These are phyloP conservation scores for Aspergillus spinulosporus DNA, from an alignment of 2,329 filamentous ascomycete genomes.

Conservation along the genomic window DNA sequence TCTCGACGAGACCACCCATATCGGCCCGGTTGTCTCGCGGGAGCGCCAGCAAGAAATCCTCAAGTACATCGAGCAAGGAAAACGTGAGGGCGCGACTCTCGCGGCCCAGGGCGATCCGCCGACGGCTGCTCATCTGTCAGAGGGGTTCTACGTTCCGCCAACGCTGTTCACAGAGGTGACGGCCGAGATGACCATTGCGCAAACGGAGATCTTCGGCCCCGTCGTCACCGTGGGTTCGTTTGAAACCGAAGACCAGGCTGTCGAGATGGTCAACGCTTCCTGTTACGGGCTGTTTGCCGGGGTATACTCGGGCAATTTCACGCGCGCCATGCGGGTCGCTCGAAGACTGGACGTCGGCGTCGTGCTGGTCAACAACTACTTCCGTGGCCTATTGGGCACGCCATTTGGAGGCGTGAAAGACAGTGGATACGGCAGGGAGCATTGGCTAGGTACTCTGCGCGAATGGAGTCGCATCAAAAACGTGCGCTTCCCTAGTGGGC, in stretches of 20 bases:
- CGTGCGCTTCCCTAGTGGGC: too few relatives aligned
- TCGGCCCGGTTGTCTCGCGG: neutral
- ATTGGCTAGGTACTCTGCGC: too few relatives aligned
- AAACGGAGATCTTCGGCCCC: neutral
- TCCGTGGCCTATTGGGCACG: too few relatives aligned
- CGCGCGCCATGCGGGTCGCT: too few relatives aligned
- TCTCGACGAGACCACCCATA: neutral
- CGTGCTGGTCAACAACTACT: too few relatives aligned
- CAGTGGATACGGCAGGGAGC: too few relatives aligned
- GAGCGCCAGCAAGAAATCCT: neutral
- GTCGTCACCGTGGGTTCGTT: neutral
- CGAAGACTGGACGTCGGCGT: too few relatives aligned
- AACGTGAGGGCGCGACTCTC: neutral
- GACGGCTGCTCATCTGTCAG: neutral
- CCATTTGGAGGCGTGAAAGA: too few relatives aligned
- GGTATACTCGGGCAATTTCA: too few relatives aligned
- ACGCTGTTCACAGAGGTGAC: neutral
- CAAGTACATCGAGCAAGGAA: neutral
- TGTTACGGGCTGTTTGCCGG: neutral
- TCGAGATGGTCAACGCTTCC: neutral
- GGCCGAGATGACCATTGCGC: neutral
- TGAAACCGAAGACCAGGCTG: neutral
- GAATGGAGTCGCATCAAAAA: too few relatives aligned
- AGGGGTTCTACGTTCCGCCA: neutral
- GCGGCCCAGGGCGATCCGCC: neutral